Evolutionary conservation across 768 basidiomycete genomes (phyloP).

Genomic region (Inosperma sp.): DNA sequence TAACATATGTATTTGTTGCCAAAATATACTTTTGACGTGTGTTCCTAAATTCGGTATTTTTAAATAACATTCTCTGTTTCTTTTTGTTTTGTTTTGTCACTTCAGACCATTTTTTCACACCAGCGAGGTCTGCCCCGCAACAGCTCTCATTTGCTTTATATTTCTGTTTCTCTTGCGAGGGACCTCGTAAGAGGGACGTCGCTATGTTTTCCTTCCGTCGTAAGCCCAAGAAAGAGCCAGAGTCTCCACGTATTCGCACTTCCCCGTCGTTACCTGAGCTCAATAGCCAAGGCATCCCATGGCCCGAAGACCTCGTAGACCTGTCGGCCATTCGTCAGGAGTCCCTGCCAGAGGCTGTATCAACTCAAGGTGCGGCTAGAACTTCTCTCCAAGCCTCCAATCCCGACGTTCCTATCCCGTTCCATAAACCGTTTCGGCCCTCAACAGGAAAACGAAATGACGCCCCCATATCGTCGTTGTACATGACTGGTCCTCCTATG

Average conservation of each 20-base stretch:
- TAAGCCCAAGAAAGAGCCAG: conserved; percentile 53
- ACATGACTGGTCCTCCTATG: conserved; percentile 61
- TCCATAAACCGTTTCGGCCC: conserved; percentile 78
- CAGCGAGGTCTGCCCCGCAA: neutral
- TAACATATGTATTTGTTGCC: conserved; percentile 9
- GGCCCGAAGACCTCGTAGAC: conserved; percentile 82
- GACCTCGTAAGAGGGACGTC: conserved; percentile 10
- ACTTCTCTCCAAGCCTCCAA: conserved; percentile 56
- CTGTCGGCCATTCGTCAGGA: conserved; percentile 57
- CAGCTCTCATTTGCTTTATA: conserved; percentile 14
- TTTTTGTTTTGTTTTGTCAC: neutral
- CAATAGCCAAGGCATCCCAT: conserved; percentile 68
- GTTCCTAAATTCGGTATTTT: neutral
- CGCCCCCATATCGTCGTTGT: conserved; percentile 62
- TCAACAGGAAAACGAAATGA: conserved; percentile 45
- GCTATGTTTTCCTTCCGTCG: conserved; percentile 75
- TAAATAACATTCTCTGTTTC: neutral
- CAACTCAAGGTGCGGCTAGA: conserved; percentile 63
- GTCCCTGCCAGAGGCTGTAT: conserved; percentile 33
- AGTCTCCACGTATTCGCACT: conserved; percentile 51
- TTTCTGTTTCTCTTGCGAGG: conserved; percentile 17
- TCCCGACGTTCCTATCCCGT: conserved; percentile 50
- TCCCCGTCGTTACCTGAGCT: conserved; percentile 81
- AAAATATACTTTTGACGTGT: neutral
- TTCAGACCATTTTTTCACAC: neutral